Evolutionary conservation across 768 basidiomycete genomes (phyloP).

Genomic region (Chalciporus pseudorubinellus): DNA sequence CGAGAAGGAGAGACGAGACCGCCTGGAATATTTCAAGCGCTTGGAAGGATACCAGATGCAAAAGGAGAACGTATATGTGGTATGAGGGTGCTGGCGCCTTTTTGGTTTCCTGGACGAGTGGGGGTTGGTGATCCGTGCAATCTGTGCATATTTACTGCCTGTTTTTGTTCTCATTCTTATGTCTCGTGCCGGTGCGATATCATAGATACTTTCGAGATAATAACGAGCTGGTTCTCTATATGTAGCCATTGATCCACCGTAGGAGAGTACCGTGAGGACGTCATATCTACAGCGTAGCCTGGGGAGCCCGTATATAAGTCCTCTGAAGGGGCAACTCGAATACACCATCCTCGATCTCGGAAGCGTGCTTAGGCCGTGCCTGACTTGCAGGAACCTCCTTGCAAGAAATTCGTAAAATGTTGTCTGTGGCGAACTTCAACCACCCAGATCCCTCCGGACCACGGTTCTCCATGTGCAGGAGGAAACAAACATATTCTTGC

Average conservation of each 20-base stretch:
- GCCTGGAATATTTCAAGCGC: conserved; percentile 52
- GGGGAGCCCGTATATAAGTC: conserved; percentile 14
- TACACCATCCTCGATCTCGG: background rate
- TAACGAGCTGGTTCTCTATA: background rate
- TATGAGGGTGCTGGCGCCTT: conserved; percentile 35
- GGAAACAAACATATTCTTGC: conserved; percentile 22
- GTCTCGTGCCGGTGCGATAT: background rate
- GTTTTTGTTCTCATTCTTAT: background rate
- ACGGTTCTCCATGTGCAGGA: conserved; percentile 11
- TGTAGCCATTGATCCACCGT: background rate
- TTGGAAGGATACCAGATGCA: conserved; percentile 52
- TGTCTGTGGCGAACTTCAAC: conserved; percentile 26
- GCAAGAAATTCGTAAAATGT: conserved; percentile 18
- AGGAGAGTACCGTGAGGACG: too few species aligned
- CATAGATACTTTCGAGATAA: background rate
- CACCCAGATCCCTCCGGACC: conserved; percentile 11
- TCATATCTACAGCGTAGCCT: background rate
- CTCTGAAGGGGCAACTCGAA: conserved; percentile 13
- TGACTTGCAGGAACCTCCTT: background rate
- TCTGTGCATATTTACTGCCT: conserved; percentile 16
- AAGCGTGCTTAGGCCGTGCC: background rate
- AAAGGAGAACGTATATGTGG: conserved; percentile 58
- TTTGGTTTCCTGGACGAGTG: background rate
- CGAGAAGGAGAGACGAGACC: too few species aligned
- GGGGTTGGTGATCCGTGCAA: background rate